Conservation (phyloP, 805 yeast species). For the Cyberlindnera xylosilytica region DNA sequence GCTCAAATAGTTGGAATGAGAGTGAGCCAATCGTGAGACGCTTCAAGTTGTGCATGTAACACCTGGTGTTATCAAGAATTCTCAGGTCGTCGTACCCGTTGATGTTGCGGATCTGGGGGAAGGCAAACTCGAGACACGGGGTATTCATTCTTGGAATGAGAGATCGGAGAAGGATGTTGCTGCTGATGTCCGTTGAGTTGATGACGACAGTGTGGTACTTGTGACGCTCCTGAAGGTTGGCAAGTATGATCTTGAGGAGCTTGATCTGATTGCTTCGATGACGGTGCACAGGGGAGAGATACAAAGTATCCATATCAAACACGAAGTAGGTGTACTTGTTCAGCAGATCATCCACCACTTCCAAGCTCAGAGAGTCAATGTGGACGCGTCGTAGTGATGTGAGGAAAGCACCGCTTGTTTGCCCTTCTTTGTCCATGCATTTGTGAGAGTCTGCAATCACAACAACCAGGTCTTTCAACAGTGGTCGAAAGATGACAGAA, state of each 20-base stretch:
- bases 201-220: conserved; percentile 17
- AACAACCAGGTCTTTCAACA: conserved; percentile 7
- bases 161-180: conserved; percentile 12
- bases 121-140: conserved; percentile 16
- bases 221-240: conserved; percentile 9
- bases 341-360: conserved; percentile 2
- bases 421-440: not conserved
- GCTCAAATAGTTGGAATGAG: conserved; percentile 21
- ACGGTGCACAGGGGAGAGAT: not conserved
- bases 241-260: conserved; percentile 17
- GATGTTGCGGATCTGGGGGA: conserved; percentile 14
- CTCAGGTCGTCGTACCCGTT: conserved; percentile 23
- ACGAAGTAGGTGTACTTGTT: conserved; percentile 16
- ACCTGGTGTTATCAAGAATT: conserved; percentile 22
- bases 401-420: not conserved
- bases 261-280: not conserved
- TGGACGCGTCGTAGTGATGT: conserved; percentile 2
- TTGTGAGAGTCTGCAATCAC: conserved; percentile 2
- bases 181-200: conserved; percentile 4
- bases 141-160: conserved; percentile 22
- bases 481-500: not conserved
- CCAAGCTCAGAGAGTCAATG: conserved; percentile 12
- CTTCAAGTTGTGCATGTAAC: conserved; percentile 17
- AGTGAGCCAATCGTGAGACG: conserved; percentile 21
- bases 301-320: conserved; percentile 11